phyloP scores from a whole-genome alignment of 768 basidiomycete genomes.

The Polyporus arcularius region DNA sequence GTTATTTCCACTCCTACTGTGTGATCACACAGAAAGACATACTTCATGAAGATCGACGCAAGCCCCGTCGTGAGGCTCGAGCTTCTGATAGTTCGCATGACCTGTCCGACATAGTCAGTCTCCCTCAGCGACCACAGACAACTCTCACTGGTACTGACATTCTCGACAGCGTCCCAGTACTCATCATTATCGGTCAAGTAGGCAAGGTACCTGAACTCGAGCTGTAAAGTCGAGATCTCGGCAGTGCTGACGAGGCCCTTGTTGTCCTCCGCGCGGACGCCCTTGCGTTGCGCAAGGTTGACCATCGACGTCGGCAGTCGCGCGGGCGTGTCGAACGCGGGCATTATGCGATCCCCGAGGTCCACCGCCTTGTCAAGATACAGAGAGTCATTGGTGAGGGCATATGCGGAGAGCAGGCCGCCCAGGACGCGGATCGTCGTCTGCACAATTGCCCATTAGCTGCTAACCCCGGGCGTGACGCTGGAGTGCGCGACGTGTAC shows the following conservation, averaged over 20 bases:
- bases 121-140: background rate
- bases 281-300: conserved; percentile 66
- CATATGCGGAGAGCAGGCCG: conserved; percentile 84
- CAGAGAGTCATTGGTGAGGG: conserved; percentile 69
- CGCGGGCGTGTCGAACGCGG: conserved; percentile 77
- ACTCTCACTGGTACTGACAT: conserved; percentile 40
- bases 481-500: conserved; percentile 17
- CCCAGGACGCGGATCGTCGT: conserved; percentile 93
- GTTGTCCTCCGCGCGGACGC: conserved; percentile 60
- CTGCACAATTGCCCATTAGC: conserved; percentile 40
- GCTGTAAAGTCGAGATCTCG: conserved; percentile 85
- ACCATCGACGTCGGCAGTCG: conserved; percentile 82
- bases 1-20: background rate
- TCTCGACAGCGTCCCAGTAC: conserved; percentile 84
- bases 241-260: conserved; percentile 72
- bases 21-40: background rate
- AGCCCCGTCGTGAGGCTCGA: conserved; percentile 70
- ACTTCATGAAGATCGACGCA: conserved; percentile 86
- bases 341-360: conserved; percentile 82
- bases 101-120: conserved; percentile 33
- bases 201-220: conserved; percentile 90
- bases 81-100: conserved; percentile 69
- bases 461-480: too few relatives aligned
- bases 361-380: conserved; percentile 80
- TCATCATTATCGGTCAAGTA: conserved; percentile 71